Percentiles rank a stretch among this genome's conserved stretches.
Conservation (phyloP, 805 yeast species). For the Barnettozyma populi region DNA sequence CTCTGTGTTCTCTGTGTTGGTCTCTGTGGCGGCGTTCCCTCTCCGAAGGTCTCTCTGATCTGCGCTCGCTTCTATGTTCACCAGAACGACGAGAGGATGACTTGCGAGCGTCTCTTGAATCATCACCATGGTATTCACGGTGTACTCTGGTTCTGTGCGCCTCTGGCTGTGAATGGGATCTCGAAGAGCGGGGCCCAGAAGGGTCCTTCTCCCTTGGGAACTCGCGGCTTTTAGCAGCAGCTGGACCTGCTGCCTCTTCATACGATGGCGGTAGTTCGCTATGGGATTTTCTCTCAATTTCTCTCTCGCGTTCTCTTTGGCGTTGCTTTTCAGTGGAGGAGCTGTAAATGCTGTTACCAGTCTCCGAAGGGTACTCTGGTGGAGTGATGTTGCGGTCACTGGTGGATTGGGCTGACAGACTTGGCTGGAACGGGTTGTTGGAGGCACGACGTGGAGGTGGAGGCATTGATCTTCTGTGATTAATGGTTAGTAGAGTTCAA, state of each 20-base stretch:
- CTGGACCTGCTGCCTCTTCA: constrained; percentile 60
- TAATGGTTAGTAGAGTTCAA: constrained; percentile 9
- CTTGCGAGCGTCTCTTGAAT: constrained; percentile 4
- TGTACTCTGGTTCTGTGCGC: constrained; percentile 7
- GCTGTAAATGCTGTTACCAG: constrained; percentile 22
- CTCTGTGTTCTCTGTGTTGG: constrained; percentile 19
- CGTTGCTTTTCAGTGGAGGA: constrained; percentile 21
- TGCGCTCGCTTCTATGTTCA: constrained; percentile 2
- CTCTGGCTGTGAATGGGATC: constrained; percentile 23
- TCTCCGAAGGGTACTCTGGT: constrained; percentile 29
- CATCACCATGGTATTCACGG: constrained; percentile 5
- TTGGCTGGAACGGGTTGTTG: constrained; percentile 51
- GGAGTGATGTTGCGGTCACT: constrained; percentile 15
- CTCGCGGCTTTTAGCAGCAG: constrained; percentile 33
- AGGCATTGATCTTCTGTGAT: constrained; percentile 16
- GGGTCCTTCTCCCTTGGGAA: constrained; percentile 50
- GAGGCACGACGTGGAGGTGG: constrained; percentile 23
- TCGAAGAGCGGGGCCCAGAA: constrained; percentile 18
- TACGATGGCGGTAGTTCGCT: constrained; percentile 56
- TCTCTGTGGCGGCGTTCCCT: constrained; percentile 12
- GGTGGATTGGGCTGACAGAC: constrained; percentile 36
- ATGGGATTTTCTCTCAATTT: constrained; percentile 11
- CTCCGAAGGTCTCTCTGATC: constrained; percentile 4
- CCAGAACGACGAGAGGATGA: constrained; percentile 3
- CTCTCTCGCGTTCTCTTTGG: constrained; percentile 17